phyloP scores from a whole-genome alignment of 805 yeast genomes.

The Candida hungchunana region DNA sequence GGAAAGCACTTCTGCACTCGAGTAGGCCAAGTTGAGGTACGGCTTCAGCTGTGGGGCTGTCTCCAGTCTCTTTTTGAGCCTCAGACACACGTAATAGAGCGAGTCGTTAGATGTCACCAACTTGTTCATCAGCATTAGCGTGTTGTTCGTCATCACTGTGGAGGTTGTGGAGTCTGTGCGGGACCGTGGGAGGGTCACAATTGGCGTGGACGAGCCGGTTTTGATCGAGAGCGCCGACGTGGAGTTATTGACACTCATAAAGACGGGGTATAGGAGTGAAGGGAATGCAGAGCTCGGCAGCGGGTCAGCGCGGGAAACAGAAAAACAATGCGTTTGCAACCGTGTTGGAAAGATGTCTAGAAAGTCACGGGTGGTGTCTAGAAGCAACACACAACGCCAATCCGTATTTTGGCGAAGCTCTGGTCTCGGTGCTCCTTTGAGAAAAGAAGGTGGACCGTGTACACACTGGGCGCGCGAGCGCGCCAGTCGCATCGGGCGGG shows the following conservation, averaged over 20 bases:
- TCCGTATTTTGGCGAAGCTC: too few relatives aligned
- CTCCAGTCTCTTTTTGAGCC: conserved; percentile 51
- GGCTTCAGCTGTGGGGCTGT: conserved; percentile 65
- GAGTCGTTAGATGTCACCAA: conserved; percentile 63
- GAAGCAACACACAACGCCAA: too few relatives aligned
- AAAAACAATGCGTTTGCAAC: too few relatives aligned
- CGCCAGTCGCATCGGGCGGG: too few relatives aligned
- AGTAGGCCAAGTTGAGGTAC: conserved; percentile 58
- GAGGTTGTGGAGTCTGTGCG: conserved; percentile 11
- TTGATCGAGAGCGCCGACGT: conserved; percentile 8
- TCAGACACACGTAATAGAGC: conserved; percentile 60
- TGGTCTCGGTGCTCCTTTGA: too few relatives aligned
- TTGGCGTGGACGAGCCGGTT: conserved; percentile 6
- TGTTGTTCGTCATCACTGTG: conserved; percentile 19
- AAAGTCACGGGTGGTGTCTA: too few relatives aligned
- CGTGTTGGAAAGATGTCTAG: not conserved
- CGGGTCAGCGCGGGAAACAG: conserved; percentile 1
- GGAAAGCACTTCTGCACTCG: conserved; percentile 61
- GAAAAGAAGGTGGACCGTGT: too few relatives aligned
- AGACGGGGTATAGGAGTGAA: not conserved
- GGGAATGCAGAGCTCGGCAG: not conserved
- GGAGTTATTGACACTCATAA: conserved; percentile 6
- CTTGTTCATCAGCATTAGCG: conserved; percentile 52
- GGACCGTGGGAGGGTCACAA: conserved; percentile 8
- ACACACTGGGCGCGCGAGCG: too few relatives aligned